These are phyloP conservation scores for Tylopilus subfusipes DNA, from an alignment of 768 basidiomycete genomes.

Conservation along the genomic window DNA sequence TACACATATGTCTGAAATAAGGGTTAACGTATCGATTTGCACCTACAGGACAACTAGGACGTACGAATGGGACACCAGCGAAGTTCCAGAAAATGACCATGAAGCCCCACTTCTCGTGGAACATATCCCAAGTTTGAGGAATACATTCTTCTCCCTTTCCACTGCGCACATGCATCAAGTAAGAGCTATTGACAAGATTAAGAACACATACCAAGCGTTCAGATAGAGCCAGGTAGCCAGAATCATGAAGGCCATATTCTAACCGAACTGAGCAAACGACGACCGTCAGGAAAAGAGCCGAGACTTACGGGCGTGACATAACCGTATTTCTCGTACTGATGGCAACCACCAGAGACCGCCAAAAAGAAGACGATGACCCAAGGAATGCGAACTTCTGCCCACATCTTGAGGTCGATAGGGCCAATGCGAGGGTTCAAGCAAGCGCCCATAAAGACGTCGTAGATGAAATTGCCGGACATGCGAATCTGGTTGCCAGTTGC, in stretches of 20 bases:
- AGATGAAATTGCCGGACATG: slow-evolving; percentile 93
- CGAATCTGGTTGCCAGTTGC: slow-evolving; percentile 77
- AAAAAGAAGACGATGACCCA: slow-evolving; percentile 97
- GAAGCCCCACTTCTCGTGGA: slow-evolving; percentile 98
- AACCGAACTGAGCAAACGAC: background rate
- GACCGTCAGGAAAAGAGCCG: background rate
- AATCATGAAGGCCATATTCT: slow-evolving; percentile 98
- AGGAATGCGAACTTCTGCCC: slow-evolving; percentile 93
- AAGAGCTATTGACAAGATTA: background rate
- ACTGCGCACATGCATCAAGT: slow-evolving; percentile 34
- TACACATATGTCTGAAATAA: slow-evolving; percentile 82
- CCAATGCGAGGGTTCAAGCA: slow-evolving; percentile 91
- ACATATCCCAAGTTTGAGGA: slow-evolving; percentile 99
- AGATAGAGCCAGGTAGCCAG: slow-evolving; percentile 95
- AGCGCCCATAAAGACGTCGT: slow-evolving; percentile 97
- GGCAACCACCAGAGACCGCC: slow-evolving; percentile 87
- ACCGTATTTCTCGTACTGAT: slow-evolving; percentile 91
- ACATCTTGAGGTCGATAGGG: slow-evolving; percentile 95
- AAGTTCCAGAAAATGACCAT: slow-evolving; percentile 99
- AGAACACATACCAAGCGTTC: slow-evolving; percentile 73
- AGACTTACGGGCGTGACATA: slow-evolving; percentile 81
- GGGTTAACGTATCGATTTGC: background rate
- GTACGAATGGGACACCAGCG: slow-evolving; percentile 86
- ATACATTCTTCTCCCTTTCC: slow-evolving; percentile 94
- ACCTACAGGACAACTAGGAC: slow-evolving; percentile 26